Evolutionary conservation across 83 land plant genomes (phyloP).

Genomic region (Picea mariana): DNA sequence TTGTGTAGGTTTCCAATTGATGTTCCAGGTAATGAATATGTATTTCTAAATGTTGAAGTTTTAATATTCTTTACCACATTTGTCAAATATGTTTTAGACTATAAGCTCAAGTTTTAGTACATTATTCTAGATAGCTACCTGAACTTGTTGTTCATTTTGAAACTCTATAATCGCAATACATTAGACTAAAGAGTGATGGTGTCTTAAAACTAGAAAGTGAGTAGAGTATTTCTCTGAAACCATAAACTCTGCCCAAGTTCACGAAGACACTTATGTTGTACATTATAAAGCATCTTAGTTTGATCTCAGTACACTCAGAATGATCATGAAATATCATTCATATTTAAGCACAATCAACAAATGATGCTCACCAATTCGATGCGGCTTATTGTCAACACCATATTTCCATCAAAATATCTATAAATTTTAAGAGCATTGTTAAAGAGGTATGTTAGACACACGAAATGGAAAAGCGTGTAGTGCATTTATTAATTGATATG

Average conservation of each 20-base stretch:
- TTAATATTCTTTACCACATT: conserved; percentile 1
- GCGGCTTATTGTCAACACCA: no score
- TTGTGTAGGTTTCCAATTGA: neutral
- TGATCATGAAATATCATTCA: neutral
- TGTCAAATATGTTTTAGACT: neutral
- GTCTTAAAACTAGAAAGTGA: neutral
- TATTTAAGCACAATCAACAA: neutral
- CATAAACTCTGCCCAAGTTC: neutral
- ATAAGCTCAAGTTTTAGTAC: neutral
- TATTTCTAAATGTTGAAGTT: neutral
- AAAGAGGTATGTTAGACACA: no score
- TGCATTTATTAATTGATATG: no score
- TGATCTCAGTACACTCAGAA: neutral
- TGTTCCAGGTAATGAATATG: neutral
- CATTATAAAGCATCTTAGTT: neutral
- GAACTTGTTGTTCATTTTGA: neutral
- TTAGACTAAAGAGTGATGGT: neutral
- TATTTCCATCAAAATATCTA: no score
- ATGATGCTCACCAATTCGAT: neutral
- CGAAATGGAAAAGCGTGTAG: no score
- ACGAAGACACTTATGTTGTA: neutral
- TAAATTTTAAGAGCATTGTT: no score
- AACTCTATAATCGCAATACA: neutral
- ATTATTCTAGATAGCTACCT: neutral
- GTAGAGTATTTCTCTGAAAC: neutral